Evolutionary conservation across 2,329 filamentous ascomycete genomes (phyloP), one percentile per base, ranked within the genome.

Genomic region (Venturia carpophila): DNA sequence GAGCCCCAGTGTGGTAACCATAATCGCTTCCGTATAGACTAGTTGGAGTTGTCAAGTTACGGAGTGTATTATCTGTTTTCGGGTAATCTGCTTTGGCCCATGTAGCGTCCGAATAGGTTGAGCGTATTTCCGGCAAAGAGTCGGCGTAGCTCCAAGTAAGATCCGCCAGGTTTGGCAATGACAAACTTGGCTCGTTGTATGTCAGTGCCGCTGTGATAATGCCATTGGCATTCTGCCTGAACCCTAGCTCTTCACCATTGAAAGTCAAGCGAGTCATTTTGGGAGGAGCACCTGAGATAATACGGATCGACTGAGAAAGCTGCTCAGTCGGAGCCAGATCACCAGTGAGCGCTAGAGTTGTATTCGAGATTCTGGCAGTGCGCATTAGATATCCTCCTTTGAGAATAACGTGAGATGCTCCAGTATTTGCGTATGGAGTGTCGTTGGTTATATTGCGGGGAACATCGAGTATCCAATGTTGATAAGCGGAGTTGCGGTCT

Each of bases 61-160:
- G 74, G 21, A 79, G 76, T 0, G 82, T 84, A 73, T 91, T 91
- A 71, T 83, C 83, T 1, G 85, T 86, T 2, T 79, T 79, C 1
- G 76, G 78, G 6, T 84, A 77, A 67, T 87, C 76, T 0, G 88
- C 89, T 0, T 71, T 69, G 0, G 80, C 80, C 90, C 90, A 94
- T 6, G 75, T 74, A 3, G 82, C 82, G 73, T 94, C 90, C 63
- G 91, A 84, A 69, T 92, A 93, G 1, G 73, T 74, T 0, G 78
- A 68, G 61, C 82, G 73, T 7, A 90, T 78, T 71, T 93, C 90
- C 0, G 90, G 90, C 0, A 94, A 82, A 0, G 83, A 84, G 73
- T 93, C 85, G 27, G 90, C 71, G 66, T 84, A 85, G 71, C 86
- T 86, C 90, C 90, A 94, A 0, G 81, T 74, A 11, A 90, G 73